phyloP scores from a whole-genome alignment of 2,329 filamentous ascomycete genomes.

The Fusarium piperis region DNA sequence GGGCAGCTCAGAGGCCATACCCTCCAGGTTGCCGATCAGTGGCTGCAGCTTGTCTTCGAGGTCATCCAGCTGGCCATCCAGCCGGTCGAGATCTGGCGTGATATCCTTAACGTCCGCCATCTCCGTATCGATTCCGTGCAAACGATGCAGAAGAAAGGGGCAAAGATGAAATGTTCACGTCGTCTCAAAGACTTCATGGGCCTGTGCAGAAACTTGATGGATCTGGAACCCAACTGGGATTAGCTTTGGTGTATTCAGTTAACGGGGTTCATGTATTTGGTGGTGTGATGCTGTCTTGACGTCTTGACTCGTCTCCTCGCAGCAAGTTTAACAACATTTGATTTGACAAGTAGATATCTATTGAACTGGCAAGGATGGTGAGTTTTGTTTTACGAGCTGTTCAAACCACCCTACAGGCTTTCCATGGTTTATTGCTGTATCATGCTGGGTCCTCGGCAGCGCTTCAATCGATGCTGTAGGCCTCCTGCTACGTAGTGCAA shows the following conservation, averaged over 20 bases:
- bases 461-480: no score
- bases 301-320: background rate
- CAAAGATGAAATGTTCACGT: constrained; percentile 20
- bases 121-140: constrained; percentile 3
- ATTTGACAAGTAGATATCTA: background rate
- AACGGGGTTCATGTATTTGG: constrained; percentile 13
- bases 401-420: background rate
- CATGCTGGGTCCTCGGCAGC: background rate
- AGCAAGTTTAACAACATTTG: background rate
- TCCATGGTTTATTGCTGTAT: background rate
- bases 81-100: constrained; percentile 73
- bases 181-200: constrained; percentile 32
- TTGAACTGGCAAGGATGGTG: background rate
- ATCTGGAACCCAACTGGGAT: constrained; percentile 20
- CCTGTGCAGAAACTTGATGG: constrained; percentile 32
- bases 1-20: constrained; percentile 80
- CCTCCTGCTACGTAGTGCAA: background rate
- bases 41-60: constrained; percentile 79
- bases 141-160: constrained; percentile 3
- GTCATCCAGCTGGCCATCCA: constrained; percentile 82
- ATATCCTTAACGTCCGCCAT: constrained; percentile 64
- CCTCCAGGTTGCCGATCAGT: constrained; percentile 73
- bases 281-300: background rate
- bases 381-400: background rate
- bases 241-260: constrained; percentile 22